Conservation (phyloP, 2,329 filamentous ascomycete species). For the Helotiales sp. region DNA sequence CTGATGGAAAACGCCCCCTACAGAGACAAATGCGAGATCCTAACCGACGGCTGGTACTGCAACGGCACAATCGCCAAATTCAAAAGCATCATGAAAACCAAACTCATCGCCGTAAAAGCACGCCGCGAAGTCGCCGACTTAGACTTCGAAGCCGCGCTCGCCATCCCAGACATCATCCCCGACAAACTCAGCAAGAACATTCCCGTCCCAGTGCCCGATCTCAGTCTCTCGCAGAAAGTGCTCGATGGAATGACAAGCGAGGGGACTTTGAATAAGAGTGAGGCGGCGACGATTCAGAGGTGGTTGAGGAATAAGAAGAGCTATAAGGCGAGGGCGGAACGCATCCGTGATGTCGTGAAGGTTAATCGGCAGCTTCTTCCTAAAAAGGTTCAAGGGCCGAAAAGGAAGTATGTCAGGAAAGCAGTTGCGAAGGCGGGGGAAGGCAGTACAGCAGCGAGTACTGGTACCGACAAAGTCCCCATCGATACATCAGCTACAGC, state of each 20-base stretch:
- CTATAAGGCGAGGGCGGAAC: constrained; percentile 9
- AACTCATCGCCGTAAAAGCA: constrained; percentile 72
- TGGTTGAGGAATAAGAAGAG: constrained; percentile 6
- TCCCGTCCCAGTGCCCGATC: constrained; percentile 39
- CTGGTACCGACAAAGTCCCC: background rate
- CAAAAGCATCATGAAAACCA: constrained; percentile 86
- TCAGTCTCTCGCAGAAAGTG: constrained; percentile 36
- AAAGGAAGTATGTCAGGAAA: background rate
- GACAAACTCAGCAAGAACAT: constrained; percentile 33
- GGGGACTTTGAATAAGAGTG: constrained; percentile 10
- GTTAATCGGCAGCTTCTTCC: background rate
- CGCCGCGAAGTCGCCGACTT: constrained; percentile 55
- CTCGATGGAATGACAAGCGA: constrained; percentile 25
- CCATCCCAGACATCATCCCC: constrained; percentile 42
- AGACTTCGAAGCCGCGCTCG: constrained; percentile 52
- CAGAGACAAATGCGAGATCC: constrained; percentile 61
- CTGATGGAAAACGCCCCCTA: constrained; percentile 69
- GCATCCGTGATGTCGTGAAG: background rate
- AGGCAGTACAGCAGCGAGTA: background rate
- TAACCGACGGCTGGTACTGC: constrained; percentile 81
- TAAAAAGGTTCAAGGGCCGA: background rate
- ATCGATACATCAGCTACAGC: background rate
- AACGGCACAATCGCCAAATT: constrained; percentile 82
- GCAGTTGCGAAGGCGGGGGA: background rate
- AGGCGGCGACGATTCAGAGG: constrained; percentile 9